These are phyloP conservation scores for Cladorrhinum sp. DNA, from an alignment of 2,329 filamentous ascomycete genomes.

Conservation along the genomic window DNA sequence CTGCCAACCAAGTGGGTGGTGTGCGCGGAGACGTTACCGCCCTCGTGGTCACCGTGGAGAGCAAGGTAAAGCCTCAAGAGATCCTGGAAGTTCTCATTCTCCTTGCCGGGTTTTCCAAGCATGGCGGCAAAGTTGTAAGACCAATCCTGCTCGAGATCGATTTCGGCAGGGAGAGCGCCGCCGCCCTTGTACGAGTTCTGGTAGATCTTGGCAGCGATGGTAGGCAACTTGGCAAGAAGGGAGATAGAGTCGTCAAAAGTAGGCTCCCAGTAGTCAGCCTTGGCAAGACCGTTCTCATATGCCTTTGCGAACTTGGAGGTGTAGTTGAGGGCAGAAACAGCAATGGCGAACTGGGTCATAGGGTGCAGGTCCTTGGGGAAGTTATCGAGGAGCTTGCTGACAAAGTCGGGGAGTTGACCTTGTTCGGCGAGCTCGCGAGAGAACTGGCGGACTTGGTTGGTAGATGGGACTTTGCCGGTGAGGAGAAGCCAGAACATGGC, in stretches of 20 bases:
- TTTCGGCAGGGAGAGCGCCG: slow-evolving; percentile 68
- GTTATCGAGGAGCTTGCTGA: slow-evolving; percentile 81
- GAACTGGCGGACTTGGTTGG: slow-evolving; percentile 74
- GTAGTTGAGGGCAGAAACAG: slow-evolving; percentile 93
- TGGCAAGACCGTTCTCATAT: slow-evolving; percentile 86
- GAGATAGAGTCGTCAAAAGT: slow-evolving; percentile 95
- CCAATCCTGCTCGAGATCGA: slow-evolving; percentile 90
- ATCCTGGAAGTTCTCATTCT: slow-evolving; percentile 94
- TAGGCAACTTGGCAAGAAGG: slow-evolving; percentile 91
- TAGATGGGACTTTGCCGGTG: slow-evolving; percentile 86
- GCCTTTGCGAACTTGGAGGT: slow-evolving; percentile 90
- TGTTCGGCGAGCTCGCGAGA: slow-evolving; percentile 86
- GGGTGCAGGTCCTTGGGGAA: slow-evolving; percentile 91
- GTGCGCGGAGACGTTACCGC: slow-evolving; percentile 95
- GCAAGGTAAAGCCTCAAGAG: slow-evolving; percentile 90
- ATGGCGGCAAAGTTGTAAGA: slow-evolving; percentile 97
- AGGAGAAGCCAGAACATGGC: slow-evolving; percentile 99
- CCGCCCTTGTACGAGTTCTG: slow-evolving; percentile 80
- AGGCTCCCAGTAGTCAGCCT: slow-evolving; percentile 98
- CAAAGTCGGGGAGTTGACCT: slow-evolving; percentile 75
- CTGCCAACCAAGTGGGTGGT: slow-evolving; percentile 92
- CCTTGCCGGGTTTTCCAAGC: slow-evolving; percentile 82
- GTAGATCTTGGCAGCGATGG: slow-evolving; percentile 96
- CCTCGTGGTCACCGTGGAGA: slow-evolving; percentile 96
- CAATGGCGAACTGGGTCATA: slow-evolving; percentile 97